A percentile compares a stretch with the other conserved stretches of the same genome.
Conservation (phyloP, 306 rosid genomes). For the Citrullus amarus region DNA sequence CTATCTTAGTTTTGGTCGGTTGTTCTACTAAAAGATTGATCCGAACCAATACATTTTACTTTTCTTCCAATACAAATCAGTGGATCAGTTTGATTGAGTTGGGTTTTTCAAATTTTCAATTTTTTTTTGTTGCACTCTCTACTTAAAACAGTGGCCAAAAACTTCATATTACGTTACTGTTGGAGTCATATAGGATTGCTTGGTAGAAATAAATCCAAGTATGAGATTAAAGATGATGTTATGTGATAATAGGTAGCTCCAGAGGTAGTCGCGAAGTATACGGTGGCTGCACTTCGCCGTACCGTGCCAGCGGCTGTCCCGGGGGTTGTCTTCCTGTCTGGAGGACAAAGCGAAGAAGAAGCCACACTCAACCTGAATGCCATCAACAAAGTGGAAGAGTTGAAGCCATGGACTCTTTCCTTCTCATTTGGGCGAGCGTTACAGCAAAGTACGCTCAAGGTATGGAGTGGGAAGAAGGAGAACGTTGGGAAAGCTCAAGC, state of each 20-base stretch:
- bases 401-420: conserved; percentile 91
- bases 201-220: too few relatives aligned
- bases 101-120: too few relatives aligned
- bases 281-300: conserved; percentile 60
- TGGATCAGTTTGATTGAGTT: too few relatives aligned
- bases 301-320: conserved; percentile 90
- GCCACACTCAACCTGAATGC: conserved; percentile 77
- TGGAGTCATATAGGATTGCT: too few relatives aligned
- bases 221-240: neutral
- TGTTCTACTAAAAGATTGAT: too few relatives aligned
- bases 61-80: too few relatives aligned
- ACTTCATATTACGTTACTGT: too few relatives aligned
- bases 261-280: conserved; percentile 57
- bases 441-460: conserved; percentile 84
- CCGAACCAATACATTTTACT: too few relatives aligned
- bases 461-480: conserved; percentile 78
- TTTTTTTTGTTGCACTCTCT: too few relatives aligned
- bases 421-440: conserved; percentile 89
- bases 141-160: too few relatives aligned
- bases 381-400: conserved; percentile 51
- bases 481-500: conserved; percentile 66
- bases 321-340: conserved; percentile 70
- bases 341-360: conserved; percentile 88
- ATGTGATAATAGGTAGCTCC: conserved; percentile 41
- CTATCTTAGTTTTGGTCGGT: too few relatives aligned